These are phyloP conservation scores for Cryptomeria japonica DNA, from an alignment of 75 land plant genomes.

Conservation along the genomic window DNA sequence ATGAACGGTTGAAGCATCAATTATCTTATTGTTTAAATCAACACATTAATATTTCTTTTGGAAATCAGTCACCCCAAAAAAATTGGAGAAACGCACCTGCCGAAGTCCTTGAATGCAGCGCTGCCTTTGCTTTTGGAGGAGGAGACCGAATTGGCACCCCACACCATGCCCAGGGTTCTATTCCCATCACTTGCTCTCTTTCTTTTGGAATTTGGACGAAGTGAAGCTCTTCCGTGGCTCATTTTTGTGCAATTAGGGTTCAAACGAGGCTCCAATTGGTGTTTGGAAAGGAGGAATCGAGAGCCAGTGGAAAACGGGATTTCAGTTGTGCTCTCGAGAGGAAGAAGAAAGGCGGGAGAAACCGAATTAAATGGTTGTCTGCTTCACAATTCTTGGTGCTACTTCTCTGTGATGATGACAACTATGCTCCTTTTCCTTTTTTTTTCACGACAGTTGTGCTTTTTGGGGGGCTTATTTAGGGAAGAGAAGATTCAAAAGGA, in stretches of 20 bases:
- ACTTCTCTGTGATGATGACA: too few species aligned
- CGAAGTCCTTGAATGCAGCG: constrained; percentile 37
- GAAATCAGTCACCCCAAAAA: neutral
- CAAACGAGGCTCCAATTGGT: neutral
- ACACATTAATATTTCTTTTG: neutral
- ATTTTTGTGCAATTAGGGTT: neutral
- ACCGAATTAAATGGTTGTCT: neutral
- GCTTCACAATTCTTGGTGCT: too few species aligned
- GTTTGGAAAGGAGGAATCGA: neutral
- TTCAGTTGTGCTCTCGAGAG: neutral
- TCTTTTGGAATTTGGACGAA: neutral
- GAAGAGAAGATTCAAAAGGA: too few species aligned
- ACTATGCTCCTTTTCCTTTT: too few species aligned
- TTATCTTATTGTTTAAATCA: neutral
- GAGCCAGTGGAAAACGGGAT: neutral
- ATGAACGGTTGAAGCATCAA: neutral
- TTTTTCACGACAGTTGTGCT: too few species aligned
- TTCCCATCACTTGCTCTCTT: neutral
- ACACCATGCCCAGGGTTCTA: constrained; percentile 47
- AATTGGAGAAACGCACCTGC: constrained; percentile 21
- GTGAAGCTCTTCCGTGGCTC: neutral
- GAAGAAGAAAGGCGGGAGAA: neutral
- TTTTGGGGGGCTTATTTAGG: too few species aligned
- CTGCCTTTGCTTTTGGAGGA: constrained; percentile 38
- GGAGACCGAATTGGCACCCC: constrained; percentile 51